Conservation (phyloP, 2,329 filamentous ascomycete genomes). For the Metarhizium humberi region DNA sequence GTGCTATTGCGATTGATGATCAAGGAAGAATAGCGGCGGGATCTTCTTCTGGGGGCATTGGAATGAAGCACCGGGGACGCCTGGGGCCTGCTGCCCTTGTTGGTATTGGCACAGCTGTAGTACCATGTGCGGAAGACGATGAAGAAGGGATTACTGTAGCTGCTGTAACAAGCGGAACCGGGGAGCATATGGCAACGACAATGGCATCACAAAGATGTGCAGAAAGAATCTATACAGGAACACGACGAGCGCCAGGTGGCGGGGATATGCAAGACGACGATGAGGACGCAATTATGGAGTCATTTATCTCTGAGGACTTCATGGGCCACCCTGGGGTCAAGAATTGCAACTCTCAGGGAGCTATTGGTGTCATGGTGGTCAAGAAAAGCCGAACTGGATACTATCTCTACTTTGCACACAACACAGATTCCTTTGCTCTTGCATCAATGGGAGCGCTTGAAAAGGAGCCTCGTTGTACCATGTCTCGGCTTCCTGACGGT, state of each 20-base stretch:
- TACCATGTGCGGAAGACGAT: slow-evolving; percentile 68
- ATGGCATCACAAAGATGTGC: slow-evolving; percentile 84
- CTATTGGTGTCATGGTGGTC: slow-evolving; percentile 83
- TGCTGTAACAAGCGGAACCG: slow-evolving; percentile 85
- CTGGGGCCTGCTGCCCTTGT: slow-evolving; percentile 89
- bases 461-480: slow-evolving; percentile 65
- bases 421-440: slow-evolving; percentile 81
- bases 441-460: slow-evolving; percentile 83
- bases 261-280: slow-evolving; percentile 58
- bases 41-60: slow-evolving; percentile 94
- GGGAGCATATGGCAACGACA: slow-evolving; percentile 95
- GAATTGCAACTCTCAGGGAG: slow-evolving; percentile 70
- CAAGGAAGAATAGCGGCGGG: slow-evolving; percentile 84
- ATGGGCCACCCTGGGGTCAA: slow-evolving; percentile 83
- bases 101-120: slow-evolving; percentile 80
- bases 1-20: slow-evolving; percentile 85
- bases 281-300: slow-evolving; percentile 64
- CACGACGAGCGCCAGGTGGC: slow-evolving; percentile 50
- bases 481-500: slow-evolving; percentile 62
- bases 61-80: slow-evolving; percentile 92
- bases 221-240: slow-evolving; percentile 69
- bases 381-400: slow-evolving; percentile 73
- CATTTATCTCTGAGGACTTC: slow-evolving; percentile 82
- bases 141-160: slow-evolving; percentile 62
- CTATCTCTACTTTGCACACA: slow-evolving; percentile 89